These are phyloP conservation scores for Talaromyces proteolyticus DNA, from an alignment of 495 filamentous ascomycete species.

Conservation along the genomic window DNA sequence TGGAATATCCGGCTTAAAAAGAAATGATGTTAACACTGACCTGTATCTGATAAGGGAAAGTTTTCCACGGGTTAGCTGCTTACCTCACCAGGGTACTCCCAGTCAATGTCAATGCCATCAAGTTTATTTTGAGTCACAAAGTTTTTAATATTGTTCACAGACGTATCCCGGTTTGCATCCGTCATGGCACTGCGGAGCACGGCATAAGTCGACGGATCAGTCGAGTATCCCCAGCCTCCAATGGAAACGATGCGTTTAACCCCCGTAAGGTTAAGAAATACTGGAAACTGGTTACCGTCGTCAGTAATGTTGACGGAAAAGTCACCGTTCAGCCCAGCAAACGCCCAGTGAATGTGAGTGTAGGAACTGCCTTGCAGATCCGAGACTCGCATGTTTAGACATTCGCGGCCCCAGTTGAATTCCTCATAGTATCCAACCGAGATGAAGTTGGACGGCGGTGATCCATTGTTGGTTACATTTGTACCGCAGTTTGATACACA, in stretches of 20 bases:
- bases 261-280: slow-evolving; percentile 12
- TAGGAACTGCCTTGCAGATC: slow-evolving; percentile 9
- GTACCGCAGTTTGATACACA: slow-evolving; percentile 46
- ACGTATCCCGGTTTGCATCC: not conserved
- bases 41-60: not conserved
- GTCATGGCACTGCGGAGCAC: slow-evolving; percentile 23
- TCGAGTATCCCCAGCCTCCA: slow-evolving; percentile 31
- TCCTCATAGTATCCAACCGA: slow-evolving; percentile 15
- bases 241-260: slow-evolving; percentile 27
- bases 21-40: not conserved
- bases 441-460: not conserved
- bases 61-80: not conserved
- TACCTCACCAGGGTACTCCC: slow-evolving; percentile 29
- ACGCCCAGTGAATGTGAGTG: slow-evolving; percentile 31
- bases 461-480: slow-evolving; percentile 20
- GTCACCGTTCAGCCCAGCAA: slow-evolving; percentile 19
- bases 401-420: slow-evolving; percentile 1
- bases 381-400: slow-evolving; percentile 1
- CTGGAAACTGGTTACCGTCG: slow-evolving; percentile 6
- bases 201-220: slow-evolving; percentile 16
- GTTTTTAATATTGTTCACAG: not conserved
- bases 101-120: slow-evolving; percentile 21
- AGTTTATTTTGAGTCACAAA: slow-evolving; percentile 11
- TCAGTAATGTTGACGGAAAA: slow-evolving; percentile 12
- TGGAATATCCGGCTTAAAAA: slow-evolving; percentile 23